phyloP scores from a whole-genome alignment of 768 basidiomycete genomes.

The Daedaleopsis sinensis region DNA sequence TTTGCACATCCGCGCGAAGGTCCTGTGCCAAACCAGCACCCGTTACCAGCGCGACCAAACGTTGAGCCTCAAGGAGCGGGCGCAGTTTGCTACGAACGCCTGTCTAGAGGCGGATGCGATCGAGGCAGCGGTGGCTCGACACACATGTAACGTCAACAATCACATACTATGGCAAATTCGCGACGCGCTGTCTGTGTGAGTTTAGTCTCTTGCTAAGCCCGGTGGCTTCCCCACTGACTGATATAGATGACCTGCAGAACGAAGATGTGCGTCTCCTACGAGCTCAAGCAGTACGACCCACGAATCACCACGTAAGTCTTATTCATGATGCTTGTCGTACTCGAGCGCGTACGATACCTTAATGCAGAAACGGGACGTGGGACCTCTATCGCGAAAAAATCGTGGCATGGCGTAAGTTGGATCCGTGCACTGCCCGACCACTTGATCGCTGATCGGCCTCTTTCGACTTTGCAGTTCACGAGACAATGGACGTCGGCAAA shows the following conservation, averaged over 20 bases:
- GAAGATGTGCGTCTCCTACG: constrained; percentile 68
- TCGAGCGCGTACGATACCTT: not conserved
- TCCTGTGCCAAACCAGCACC: constrained; percentile 74
- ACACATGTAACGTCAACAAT: constrained; percentile 66
- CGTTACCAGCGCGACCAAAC: constrained; percentile 51
- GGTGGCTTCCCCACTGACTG: not conserved
- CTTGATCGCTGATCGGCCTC: not conserved
- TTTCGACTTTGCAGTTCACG: constrained; percentile 46
- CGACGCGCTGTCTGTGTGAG: constrained; percentile 78
- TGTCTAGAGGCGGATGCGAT: constrained; percentile 73
- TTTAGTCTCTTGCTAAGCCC: not conserved
- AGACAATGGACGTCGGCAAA: constrained; percentile 60
- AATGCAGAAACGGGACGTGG: constrained; percentile 21
- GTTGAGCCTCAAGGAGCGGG: constrained; percentile 50
- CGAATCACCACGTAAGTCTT: constrained; percentile 52
- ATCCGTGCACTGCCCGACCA: not conserved
- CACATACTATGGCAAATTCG: constrained; percentile 70
- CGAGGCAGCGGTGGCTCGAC: constrained; percentile 60
- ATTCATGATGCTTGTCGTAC: not conserved
- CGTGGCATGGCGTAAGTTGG: constrained; percentile 28
- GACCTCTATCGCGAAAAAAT: constrained; percentile 25
- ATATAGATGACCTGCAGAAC: constrained; percentile 42
- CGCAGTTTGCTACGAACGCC: constrained; percentile 63
- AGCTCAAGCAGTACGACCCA: constrained; percentile 66
- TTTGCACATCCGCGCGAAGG: constrained; percentile 63